These are phyloP conservation scores for Gynostemma pentaphyllum DNA, from an alignment of 306 rosid genomes.

Conservation along the genomic window DNA sequence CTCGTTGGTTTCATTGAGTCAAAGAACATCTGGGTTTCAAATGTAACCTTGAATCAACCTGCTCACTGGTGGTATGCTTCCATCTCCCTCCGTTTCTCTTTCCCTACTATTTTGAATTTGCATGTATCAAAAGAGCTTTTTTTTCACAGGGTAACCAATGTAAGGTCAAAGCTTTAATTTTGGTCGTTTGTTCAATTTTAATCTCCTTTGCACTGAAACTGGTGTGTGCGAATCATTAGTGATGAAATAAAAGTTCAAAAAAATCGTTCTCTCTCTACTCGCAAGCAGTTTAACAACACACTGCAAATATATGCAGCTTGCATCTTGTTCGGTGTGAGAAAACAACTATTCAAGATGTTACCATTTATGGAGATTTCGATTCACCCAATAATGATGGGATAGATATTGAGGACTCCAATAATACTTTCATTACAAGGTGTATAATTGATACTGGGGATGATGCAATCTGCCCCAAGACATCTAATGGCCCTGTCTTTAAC, in stretches of 20 bases:
- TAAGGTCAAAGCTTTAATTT: background rate
- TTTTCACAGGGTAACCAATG: background rate
- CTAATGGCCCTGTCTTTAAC: constrained; percentile 53
- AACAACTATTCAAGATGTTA: constrained; percentile 40
- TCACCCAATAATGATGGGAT: constrained; percentile 91
- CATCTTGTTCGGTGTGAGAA: constrained; percentile 59
- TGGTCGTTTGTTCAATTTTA: no score
- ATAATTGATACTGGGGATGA: constrained; percentile 89
- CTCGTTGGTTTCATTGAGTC: constrained; percentile 59
- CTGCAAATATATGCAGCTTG: constrained; percentile 46
- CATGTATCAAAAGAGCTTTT: background rate
- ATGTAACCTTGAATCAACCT: constrained; percentile 48
- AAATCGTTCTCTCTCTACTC: background rate
- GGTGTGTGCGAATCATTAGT: no score
- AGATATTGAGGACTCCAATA: constrained; percentile 87
- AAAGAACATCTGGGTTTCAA: constrained; percentile 34
- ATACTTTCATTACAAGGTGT: constrained; percentile 60
- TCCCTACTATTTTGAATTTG: background rate
- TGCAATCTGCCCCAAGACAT: constrained; percentile 86
- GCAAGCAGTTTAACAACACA: background rate
- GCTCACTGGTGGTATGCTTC: constrained; percentile 82
- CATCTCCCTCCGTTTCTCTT: background rate
- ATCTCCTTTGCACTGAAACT: no score
- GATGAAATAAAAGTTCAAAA: background rate
- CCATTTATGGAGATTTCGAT: constrained; percentile 71